These are phyloP conservation scores for Aspergillus sp. DNA, from an alignment of 2,329 filamentous ascomycete genomes.

Conservation along the genomic window DNA sequence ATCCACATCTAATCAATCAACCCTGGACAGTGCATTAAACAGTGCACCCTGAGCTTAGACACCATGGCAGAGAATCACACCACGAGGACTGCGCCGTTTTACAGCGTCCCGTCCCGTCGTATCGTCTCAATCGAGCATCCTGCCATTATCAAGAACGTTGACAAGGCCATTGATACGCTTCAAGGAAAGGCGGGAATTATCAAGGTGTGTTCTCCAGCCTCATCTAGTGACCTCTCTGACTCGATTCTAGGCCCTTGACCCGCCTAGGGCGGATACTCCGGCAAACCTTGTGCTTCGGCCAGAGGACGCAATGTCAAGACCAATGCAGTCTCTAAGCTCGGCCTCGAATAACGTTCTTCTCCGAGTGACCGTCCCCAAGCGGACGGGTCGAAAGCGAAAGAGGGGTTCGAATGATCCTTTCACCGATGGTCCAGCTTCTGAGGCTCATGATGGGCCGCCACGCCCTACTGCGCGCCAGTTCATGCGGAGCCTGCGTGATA, in stretches of 20 bases:
- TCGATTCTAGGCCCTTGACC: slow-evolving; percentile 44
- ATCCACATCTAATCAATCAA: not conserved
- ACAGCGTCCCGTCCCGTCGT: slow-evolving; percentile 51
- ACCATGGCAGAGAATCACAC: slow-evolving; percentile 24
- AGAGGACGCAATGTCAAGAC: slow-evolving; percentile 75
- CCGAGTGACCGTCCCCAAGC: slow-evolving; percentile 80
- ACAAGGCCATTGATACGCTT: slow-evolving; percentile 63
- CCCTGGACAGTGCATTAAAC: not conserved
- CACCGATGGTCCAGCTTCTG: slow-evolving; percentile 43
- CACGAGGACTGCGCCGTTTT: slow-evolving; percentile 46
- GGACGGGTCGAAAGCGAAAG: slow-evolving; percentile 84
- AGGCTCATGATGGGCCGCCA: slow-evolving; percentile 11
- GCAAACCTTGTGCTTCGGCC: slow-evolving; percentile 75
- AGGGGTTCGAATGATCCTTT: slow-evolving; percentile 71
- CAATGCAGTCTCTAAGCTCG: slow-evolving; percentile 73
- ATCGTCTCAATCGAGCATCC: slow-evolving; percentile 67
- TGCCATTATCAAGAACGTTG: slow-evolving; percentile 63
- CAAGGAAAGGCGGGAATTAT: slow-evolving; percentile 57
- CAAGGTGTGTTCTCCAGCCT: slow-evolving; percentile 40
- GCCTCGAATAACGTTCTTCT: slow-evolving; percentile 80
- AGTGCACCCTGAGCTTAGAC: not conserved
- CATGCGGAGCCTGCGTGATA: slow-evolving; percentile 64
- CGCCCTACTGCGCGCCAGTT: slow-evolving; percentile 27
- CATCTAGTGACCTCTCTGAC: not conserved
- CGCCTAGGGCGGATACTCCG: slow-evolving; percentile 47